Conservation (phyloP, 805 yeast genomes). For the Starmerella geochares region DNA sequence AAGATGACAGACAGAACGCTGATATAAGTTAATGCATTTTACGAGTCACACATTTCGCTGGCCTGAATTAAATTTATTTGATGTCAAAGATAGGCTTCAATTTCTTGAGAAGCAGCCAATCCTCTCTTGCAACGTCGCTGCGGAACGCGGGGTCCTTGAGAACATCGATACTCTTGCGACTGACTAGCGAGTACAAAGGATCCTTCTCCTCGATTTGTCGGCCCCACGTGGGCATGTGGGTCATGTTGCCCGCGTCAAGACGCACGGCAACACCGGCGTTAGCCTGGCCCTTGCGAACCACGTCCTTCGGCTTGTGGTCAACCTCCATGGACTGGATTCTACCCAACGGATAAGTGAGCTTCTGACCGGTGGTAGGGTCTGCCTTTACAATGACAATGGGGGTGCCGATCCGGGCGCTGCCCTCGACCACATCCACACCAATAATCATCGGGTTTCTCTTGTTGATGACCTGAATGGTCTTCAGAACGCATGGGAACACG, state of each 20-base stretch:
- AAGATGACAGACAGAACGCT: no score
- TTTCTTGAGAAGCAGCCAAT: conserved; percentile 85
- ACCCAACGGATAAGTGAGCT: conserved; percentile 62
- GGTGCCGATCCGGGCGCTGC: conserved; percentile 79
- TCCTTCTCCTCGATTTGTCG: conserved; percentile 96
- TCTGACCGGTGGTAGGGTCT: conserved; percentile 76
- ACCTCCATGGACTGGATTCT: conserved; percentile 89
- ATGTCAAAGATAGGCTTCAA: conserved; percentile 84
- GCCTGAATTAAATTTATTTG: conserved; percentile 36
- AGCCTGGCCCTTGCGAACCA: conserved; percentile 88
- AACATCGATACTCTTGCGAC: conserved; percentile 89
- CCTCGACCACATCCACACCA: conserved; percentile 95
- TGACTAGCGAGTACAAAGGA: conserved; percentile 73
- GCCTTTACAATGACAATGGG: conserved; percentile 89
- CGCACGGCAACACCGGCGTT: conserved; percentile 98
- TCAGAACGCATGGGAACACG: conserved; percentile 87
- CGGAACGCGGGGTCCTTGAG: conserved; percentile 97
- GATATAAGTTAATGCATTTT: no score
- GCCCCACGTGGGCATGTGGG: conserved; percentile 96
- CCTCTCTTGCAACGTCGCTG: conserved; percentile 85
- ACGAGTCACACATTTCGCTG: no score
- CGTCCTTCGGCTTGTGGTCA: conserved; percentile 72
- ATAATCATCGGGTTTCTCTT: conserved; percentile 98
- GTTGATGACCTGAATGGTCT: conserved; percentile 91
- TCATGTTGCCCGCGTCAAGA: conserved; percentile 73